Base-by-base conservation (phyloP, 2,329 filamentous ascomycete genomes). In the Claviceps arundinis region DNA sequence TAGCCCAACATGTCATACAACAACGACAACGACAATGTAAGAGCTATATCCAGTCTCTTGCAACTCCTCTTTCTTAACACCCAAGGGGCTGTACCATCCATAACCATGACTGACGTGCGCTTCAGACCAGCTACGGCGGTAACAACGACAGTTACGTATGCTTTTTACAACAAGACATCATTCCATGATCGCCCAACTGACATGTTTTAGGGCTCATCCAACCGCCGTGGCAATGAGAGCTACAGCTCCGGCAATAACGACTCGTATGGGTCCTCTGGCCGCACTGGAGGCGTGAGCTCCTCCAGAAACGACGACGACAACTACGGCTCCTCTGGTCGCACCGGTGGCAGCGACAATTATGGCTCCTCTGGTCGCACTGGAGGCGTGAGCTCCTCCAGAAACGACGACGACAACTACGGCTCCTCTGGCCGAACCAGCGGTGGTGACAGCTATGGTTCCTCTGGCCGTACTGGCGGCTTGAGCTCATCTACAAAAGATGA, bases 1-100 rank as follows among this genome's bases (percentile, higher is more conserved):
- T n/a, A 26, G 24, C 14, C 17, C 34, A 69, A 37, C 51, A 73
- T 76, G 73, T 76, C 73, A 69, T 74, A 71, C 68, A 64, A 67
- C 61, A 42, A 42, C 40, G 63, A 68, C 56, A 68, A 72, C 67
- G 65, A 66, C 53, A 60, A 65, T 62, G 65, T 66, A 57, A 63
- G 64, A 55, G 22, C n/a, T 14, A 9, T 4, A 30, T n/a, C 8
- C 53, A 22, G n/a, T 24, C 34, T 41, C 4, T 17, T 22, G 30
- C 30, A 11, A 34, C 3, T 34, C 9, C 30, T 34, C 9, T 34
- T 34, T 9, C 9, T 34, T 4, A 11, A 11, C 30, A 11, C 30
- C 30, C 9, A 4, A 34, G 9, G 9, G 9, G 30, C 30, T 34
- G 1, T 4, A 34, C 30, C 30, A 11, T 3, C 30, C 9, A 34